Evolutionary conservation across 441 rosid genomes (phyloP).

Genomic region (Brassica balearica): DNA sequence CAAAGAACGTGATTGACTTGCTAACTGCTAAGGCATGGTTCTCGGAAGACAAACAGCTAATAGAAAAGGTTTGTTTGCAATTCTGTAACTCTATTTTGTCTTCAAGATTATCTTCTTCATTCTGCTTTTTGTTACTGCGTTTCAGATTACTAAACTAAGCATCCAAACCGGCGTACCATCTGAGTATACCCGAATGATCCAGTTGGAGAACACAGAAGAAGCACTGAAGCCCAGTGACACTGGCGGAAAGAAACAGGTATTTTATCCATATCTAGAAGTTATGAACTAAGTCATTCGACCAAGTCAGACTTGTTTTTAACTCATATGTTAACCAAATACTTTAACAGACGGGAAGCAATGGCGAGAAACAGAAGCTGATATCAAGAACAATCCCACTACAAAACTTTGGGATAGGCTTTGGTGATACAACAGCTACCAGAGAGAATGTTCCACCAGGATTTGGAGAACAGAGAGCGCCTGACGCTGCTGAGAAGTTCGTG

Average conservation of each 20-base stretch:
- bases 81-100: background rate
- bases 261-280: background rate
- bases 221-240: slow-evolving; percentile 32
- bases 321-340: slow-evolving; percentile 3
- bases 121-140: slow-evolving; percentile 65
- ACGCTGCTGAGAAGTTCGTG: slow-evolving; percentile 70
- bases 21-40: slow-evolving; percentile 94
- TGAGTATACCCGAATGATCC: slow-evolving; percentile 77
- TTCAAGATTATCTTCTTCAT: slow-evolving; percentile 23
- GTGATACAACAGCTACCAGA: slow-evolving; percentile 67
- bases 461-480: slow-evolving; percentile 61
- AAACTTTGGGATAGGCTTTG: slow-evolving; percentile 71
- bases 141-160: slow-evolving; percentile 75
- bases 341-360: slow-evolving; percentile 48
- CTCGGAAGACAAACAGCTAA: slow-evolving; percentile 69
- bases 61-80: slow-evolving; percentile 66
- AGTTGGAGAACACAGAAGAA: slow-evolving; percentile 60
- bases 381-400: slow-evolving; percentile 54
- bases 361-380: slow-evolving; percentile 44
- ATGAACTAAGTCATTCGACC: background rate
- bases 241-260: slow-evolving; percentile 42
- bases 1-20: slow-evolving; percentile 75
- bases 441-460: slow-evolving; percentile 69
- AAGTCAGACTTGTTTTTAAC: background rate
- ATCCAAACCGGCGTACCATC: slow-evolving; percentile 62